These are phyloP conservation scores for Aspergillus sp. DNA, from an alignment of 2,329 filamentous ascomycete genomes.

Conservation along the genomic window DNA sequence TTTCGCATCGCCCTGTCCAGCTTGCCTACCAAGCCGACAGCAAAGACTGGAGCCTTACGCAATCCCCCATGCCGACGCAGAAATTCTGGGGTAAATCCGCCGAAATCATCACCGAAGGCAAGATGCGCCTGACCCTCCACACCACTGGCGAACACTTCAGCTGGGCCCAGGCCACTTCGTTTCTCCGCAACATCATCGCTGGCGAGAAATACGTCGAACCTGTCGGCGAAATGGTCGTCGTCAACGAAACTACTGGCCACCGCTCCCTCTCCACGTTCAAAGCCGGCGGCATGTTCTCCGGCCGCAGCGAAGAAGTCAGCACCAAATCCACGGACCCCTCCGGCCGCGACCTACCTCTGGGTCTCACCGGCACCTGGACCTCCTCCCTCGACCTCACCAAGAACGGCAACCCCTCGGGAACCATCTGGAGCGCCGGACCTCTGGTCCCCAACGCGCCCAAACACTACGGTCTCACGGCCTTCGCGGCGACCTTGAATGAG, in stretches of 20 bases:
- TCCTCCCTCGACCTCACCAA: constrained; percentile 67
- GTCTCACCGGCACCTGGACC: constrained; percentile 84
- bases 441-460: constrained; percentile 77
- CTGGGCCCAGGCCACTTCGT: constrained; percentile 85
- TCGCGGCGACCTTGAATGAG: constrained; percentile 85
- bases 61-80: constrained; percentile 84
- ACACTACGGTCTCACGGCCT: constrained; percentile 84
- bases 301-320: constrained; percentile 83
- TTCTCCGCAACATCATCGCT: constrained; percentile 93
- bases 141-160: constrained; percentile 78
- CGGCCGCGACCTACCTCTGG: constrained; percentile 66
- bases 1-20: constrained; percentile 87
- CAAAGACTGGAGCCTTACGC: constrained; percentile 79
- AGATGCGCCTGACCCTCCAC: constrained; percentile 76
- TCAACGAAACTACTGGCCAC: constrained; percentile 79
- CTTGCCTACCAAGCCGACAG: constrained; percentile 93
- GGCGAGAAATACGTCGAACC: constrained; percentile 98
- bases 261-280: constrained; percentile 90
- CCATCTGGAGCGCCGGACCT: constrained; percentile 75
- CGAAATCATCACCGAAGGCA: constrained; percentile 90
- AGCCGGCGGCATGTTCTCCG: constrained; percentile 94
- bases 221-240: constrained; percentile 82
- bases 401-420: constrained; percentile 61
- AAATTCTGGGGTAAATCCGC: constrained; percentile 99
- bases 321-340: constrained; percentile 71